A percentile compares a stretch with the other conserved stretches of the same genome.
These are phyloP conservation scores for Astrephomene gubernaculifera DNA, from an alignment of 139 green algal species.

Conservation along the genomic window DNA sequence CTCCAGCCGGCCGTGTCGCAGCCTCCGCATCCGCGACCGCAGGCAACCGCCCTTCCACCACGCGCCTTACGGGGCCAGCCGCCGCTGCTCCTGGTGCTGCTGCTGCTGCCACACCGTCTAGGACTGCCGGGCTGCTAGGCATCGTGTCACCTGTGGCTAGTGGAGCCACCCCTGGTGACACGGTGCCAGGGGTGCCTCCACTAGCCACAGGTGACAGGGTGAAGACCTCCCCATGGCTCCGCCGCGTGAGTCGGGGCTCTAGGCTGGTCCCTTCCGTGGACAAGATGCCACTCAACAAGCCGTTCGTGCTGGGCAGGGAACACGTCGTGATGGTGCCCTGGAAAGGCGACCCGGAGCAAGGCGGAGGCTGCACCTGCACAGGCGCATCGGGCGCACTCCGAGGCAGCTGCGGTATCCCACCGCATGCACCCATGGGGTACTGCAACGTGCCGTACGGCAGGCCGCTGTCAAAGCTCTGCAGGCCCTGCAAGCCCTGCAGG, in stretches of 20 bases:
- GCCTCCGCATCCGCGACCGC: too few species aligned
- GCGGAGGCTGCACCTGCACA: background rate
- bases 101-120: background rate
- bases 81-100: background rate
- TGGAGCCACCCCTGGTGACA: too few species aligned
- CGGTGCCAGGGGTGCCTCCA: too few species aligned
- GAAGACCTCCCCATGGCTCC: slow-evolving; percentile 28
- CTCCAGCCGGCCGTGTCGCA: too few species aligned
- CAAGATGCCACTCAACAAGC: too few species aligned
- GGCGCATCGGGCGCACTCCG: slow-evolving; percentile 10
- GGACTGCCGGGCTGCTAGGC: background rate
- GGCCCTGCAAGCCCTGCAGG: background rate
- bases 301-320: background rate
- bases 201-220: slow-evolving; percentile 9
- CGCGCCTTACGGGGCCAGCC: background rate
- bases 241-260: background rate
- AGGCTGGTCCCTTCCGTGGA: background rate
- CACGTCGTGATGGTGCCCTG: slow-evolving; percentile 24
- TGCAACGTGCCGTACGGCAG: slow-evolving; percentile 6
- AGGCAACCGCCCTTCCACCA: background rate
- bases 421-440: background rate
- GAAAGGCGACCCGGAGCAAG: background rate
- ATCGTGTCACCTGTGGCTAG: background rate
- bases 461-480: slow-evolving; percentile 1
- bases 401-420: background rate